A percentile compares a stretch with the other conserved stretches of the same genome.
Evolutionary conservation across 345 rosid species (phyloP).

Genomic region (Xanthoceras sorbifolium): DNA sequence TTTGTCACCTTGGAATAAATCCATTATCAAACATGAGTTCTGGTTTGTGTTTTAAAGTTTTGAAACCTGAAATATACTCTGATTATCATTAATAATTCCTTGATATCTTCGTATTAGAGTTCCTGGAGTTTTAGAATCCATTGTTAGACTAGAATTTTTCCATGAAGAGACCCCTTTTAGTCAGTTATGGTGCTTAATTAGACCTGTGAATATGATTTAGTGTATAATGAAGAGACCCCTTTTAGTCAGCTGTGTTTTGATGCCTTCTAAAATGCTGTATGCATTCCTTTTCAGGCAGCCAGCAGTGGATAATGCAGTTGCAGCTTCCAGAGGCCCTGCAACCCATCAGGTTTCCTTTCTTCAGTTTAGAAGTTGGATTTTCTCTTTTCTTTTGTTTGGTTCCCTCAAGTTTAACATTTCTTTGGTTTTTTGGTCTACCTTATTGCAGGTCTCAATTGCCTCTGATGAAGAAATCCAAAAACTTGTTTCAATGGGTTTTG

Average conservation of each 20-base stretch:
- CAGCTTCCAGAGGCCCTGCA: constrained; percentile 33
- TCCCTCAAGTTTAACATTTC: not conserved
- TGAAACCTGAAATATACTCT: not conserved
- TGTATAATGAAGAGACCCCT: not conserved
- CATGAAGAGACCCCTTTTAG: not conserved
- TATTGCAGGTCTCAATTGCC: constrained; percentile 46
- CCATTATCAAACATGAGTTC: not conserved
- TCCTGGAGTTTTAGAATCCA: not conserved
- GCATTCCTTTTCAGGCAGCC: constrained; percentile 34
- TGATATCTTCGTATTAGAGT: not conserved
- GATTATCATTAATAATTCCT: not conserved
- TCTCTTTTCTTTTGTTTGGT: not conserved
- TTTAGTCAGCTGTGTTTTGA: not conserved
- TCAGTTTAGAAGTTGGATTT: not conserved
- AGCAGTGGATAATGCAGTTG: constrained; percentile 31
- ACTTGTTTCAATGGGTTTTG: constrained; percentile 93
- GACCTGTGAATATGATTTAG: not conserved
- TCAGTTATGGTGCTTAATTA: not conserved
- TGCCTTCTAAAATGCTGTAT: not conserved
- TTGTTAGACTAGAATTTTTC: not conserved
- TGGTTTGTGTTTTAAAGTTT: not conserved
- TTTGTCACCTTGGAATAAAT: not conserved
- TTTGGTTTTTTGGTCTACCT: constrained; percentile 13
- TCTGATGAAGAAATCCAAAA: constrained; percentile 75
- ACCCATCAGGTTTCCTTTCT: constrained; percentile 46